phyloP scores from a whole-genome alignment of 768 basidiomycete species.

The Clitopilus passeckerianus region DNA sequence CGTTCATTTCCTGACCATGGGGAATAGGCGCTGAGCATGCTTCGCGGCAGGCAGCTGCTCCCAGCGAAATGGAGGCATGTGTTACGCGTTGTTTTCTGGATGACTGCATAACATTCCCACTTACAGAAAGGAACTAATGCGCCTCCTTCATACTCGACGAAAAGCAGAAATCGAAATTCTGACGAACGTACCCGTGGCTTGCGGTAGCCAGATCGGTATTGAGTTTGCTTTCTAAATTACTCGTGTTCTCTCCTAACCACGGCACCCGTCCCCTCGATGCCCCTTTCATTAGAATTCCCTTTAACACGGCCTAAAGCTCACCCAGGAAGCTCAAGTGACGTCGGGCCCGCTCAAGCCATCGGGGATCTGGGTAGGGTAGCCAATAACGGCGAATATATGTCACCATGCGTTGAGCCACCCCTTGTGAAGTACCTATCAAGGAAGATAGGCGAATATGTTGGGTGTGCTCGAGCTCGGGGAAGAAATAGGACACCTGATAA shows the following conservation, averaged over 20 bases:
- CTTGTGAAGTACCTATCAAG: not conserved
- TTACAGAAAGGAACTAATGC: constrained; percentile 70
- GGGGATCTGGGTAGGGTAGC: not conserved
- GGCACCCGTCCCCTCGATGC: not conserved
- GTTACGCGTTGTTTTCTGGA: constrained; percentile 1
- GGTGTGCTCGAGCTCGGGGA: constrained; percentile 6
- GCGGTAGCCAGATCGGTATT: not conserved
- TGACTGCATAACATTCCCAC: constrained; percentile 3
- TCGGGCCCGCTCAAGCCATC: not conserved
- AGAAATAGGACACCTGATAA: constrained; percentile 3
- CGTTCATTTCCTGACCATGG: not conserved
- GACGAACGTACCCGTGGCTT: not conserved
- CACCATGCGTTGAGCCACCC: not conserved
- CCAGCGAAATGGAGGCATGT: constrained; percentile 66
- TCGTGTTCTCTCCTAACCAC: not conserved
- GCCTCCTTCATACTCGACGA: constrained; percentile 75
- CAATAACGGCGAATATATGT: not conserved
- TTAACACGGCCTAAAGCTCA: constrained; percentile 14
- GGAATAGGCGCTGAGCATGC: not conserved
- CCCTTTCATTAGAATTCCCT: constrained; percentile 6
- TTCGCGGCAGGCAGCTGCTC: not conserved
- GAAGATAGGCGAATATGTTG: constrained; percentile 17
- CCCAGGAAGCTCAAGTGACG: not conserved
- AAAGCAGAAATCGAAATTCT: constrained; percentile 93
- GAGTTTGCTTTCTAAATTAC: not conserved